Conservation (phyloP, 129 eudicot species). For the Arctium minus region DNA sequence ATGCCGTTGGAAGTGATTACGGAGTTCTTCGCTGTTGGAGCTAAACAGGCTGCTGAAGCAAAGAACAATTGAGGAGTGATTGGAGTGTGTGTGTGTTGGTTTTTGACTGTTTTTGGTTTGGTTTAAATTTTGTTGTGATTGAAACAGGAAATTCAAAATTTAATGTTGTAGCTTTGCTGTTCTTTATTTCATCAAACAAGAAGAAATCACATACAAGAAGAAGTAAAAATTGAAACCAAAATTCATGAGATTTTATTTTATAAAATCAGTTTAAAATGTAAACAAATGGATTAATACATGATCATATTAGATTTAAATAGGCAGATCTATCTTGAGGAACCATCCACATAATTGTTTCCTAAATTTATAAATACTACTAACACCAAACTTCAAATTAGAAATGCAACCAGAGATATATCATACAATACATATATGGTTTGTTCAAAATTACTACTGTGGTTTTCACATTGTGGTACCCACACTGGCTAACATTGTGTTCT, state of each 20-base stretch:
- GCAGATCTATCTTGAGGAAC: no score
- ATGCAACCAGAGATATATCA: no score
- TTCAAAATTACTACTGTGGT: no score
- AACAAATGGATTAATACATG: background rate
- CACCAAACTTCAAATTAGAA: no score
- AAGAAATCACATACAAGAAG: no score
- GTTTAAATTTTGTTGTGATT: conserved; percentile 31
- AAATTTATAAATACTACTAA: no score
- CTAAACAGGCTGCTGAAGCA: conserved; percentile 54
- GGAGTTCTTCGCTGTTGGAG: conserved; percentile 89
- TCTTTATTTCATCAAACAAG: background rate
- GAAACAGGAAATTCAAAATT: conserved; percentile 19
- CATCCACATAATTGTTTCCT: no score
- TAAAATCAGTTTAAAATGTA: background rate
- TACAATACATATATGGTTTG: no score
- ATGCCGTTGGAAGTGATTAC: conserved; percentile 98
- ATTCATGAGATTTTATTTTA: background rate
- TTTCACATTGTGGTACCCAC: no score
- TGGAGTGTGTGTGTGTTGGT: background rate
- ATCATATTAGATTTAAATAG: no score
- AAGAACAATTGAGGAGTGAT: conserved; percentile 16
- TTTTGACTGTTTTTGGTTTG: conserved; percentile 17
- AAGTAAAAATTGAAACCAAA: background rate
- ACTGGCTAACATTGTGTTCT: no score
- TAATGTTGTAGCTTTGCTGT: conserved; percentile 10